A percentile compares a stretch with the other conserved stretches of the same genome.
Conservation (phyloP, 345 rosid genomes). For the Brassica incana region DNA sequence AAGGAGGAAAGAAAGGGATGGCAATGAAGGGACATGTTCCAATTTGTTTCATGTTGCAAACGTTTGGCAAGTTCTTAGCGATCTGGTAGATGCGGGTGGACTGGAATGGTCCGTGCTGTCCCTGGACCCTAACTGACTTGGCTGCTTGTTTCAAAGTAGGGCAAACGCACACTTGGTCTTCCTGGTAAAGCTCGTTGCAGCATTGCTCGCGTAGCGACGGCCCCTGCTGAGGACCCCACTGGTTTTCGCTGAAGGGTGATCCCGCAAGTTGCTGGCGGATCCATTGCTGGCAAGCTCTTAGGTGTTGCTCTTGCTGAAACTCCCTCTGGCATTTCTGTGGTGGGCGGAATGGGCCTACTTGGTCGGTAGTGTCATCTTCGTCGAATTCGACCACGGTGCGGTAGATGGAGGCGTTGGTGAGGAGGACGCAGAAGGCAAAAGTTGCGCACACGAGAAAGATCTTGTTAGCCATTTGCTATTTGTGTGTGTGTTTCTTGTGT, state of each 20-base stretch:
- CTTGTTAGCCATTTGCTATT: conserved; percentile 26
- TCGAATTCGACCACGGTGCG: conserved; percentile 29
- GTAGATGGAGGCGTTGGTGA: conserved; percentile 7
- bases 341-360: neutral
- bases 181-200: conserved; percentile 29
- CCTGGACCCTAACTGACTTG: neutral
- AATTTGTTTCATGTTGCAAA: conserved; percentile 17
- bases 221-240: neutral
- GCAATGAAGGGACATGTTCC: conserved; percentile 21
- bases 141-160: conserved; percentile 28
- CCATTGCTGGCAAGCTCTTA: conserved; percentile 22
- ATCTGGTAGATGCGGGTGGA: neutral
- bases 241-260: conserved; percentile 19
- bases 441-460: conserved; percentile 12
- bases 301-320: conserved; percentile 21
- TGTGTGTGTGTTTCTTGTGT: neutral
- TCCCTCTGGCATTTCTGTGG: conserved; percentile 8
- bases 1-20: conserved; percentile 17
- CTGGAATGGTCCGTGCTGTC: neutral
- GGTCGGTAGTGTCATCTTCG: conserved; percentile 14
- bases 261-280: neutral
- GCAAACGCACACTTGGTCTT: conserved; percentile 25
- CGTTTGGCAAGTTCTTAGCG: conserved; percentile 25
- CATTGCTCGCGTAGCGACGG: conserved; percentile 13
- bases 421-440: conserved; percentile 2